phyloP scores from a whole-genome alignment of 2,329 filamentous ascomycete genomes.

The Verticillium isaacii region DNA sequence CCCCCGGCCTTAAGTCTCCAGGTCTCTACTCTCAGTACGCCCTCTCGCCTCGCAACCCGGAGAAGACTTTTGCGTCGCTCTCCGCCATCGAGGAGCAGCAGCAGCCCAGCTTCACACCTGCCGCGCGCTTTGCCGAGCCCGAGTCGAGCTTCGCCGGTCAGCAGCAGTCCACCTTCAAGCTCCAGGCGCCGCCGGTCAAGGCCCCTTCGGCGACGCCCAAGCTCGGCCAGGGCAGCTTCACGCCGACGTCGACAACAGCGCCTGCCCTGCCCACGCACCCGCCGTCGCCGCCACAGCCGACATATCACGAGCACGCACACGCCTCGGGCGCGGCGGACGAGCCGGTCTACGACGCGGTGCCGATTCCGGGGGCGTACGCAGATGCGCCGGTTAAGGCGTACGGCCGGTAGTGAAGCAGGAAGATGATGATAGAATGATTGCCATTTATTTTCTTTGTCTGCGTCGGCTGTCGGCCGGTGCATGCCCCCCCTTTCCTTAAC shows the following conservation, averaged over 20 bases:
- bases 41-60: conserved; percentile 36
- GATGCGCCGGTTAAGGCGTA: conserved; percentile 1
- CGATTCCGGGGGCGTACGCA: conserved; percentile 81
- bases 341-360: conserved; percentile 77
- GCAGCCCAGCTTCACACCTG: conserved; percentile 47
- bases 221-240: conserved; percentile 58
- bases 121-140: conserved; percentile 54
- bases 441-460: neutral
- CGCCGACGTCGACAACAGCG: conserved; percentile 37
- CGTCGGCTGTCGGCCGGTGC: neutral
- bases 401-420: neutral
- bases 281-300: conserved; percentile 37
- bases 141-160: conserved; percentile 54
- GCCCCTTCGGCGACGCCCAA: conserved; percentile 75
- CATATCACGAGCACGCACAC: conserved; percentile 57
- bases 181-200: conserved; percentile 79
- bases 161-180: conserved; percentile 63
- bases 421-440: neutral
- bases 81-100: conserved; percentile 31
- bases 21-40: conserved; percentile 38
- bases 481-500: neutral
- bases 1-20: conserved; percentile 74
- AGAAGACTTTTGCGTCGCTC: conserved; percentile 46
- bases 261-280: conserved; percentile 13
- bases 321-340: conserved; percentile 72